Base-by-base conservation (phyloP, 345 rosid species). In the Lagerstroemia speciosa region DNA sequence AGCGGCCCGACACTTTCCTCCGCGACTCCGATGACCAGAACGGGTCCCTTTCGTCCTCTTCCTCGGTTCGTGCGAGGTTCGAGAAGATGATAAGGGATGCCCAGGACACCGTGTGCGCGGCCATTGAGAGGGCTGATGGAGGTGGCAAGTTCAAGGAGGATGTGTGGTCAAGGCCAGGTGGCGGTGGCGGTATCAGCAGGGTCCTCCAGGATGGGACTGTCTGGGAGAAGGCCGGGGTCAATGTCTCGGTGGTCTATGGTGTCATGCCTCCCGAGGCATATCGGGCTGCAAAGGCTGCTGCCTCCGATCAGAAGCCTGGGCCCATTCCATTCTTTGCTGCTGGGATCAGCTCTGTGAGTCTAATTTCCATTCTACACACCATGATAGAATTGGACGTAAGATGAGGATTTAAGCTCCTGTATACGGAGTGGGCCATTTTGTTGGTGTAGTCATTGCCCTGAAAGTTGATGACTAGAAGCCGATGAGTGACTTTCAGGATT, bases 241-340 rank as follows among this genome's bases (percentile, higher is more conserved):
- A 93, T 78, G 92, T 93, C 76, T 93, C 98, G 29, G 97, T 91
- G 2, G 97, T 94, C 34, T 94, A 94, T 20, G 99, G 99, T 0
- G 82, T 88, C 36, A 94, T 94, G 99, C 99, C 99, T 30, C 97
- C 99, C n/a, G 99, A 94, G 76, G 99, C 99, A 67, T 94, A 94
- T 24, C 73, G 99, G 69, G 99, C 96, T 64, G 97, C 99, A 24
- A 89, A 88, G 78, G 90, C 84, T 45, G 78, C 87, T 4, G 72
- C 88, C 50, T 34, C 85, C 0, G 95, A 89, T 70, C 88, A 83
- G 71, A 94, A 89, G 72, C 84, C 89, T 1, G 97, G 95, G 17
- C 96, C 96, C 0, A 30, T 94, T 61, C 96, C 96, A 0, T 94
- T 94, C 77, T 94, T 94, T 63, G 99, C 99, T 1, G 99, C 97